A percentile compares a stretch with the other conserved stretches of the same genome.
Evolutionary conservation across 371 early-diverging fungal genomes (phyloP).

Genomic region (Rhizopus arrhizus): DNA sequence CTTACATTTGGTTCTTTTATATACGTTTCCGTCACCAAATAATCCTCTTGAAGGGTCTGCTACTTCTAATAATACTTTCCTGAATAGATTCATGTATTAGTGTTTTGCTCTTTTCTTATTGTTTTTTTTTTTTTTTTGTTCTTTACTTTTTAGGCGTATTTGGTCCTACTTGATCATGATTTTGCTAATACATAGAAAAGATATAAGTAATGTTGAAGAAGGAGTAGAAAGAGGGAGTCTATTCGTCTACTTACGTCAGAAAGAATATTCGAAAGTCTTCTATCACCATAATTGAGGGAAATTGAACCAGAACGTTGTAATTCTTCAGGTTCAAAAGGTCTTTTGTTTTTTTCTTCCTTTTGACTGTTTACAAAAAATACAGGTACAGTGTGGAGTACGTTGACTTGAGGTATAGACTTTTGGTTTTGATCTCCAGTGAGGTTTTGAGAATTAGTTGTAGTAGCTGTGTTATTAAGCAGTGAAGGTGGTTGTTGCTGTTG

Average conservation of each 20-base stretch:
- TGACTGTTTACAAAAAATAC: slow-evolving; percentile 15
- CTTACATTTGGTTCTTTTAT: slow-evolving; percentile 14
- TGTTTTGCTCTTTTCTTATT: neutral
- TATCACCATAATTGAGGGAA: slow-evolving; percentile 19
- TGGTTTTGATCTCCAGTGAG: neutral
- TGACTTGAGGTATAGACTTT: neutral
- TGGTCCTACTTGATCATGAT: neutral
- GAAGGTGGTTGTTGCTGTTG: neutral
- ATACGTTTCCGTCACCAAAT: slow-evolving; percentile 21
- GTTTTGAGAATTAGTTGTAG: neutral
- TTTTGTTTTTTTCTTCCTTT: slow-evolving; percentile 5
- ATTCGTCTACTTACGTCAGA: slow-evolving; percentile 15
- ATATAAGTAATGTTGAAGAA: neutral
- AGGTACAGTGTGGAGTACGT: slow-evolving; percentile 8
- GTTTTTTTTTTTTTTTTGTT: neutral
- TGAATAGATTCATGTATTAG: neutral
- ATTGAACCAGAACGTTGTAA: neutral
- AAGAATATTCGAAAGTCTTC: slow-evolving; percentile 26
- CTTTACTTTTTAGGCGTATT: slow-evolving; percentile 7
- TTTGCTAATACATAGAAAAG: neutral
- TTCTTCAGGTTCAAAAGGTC: neutral
- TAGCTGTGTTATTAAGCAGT: neutral
- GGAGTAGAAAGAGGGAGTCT: neutral
- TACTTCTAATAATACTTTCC: neutral
- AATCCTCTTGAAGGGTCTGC: slow-evolving; percentile 18